These are phyloP conservation scores for Sphaerostilbella broomeana DNA, from an alignment of 2,329 filamentous ascomycete species.

Conservation along the genomic window DNA sequence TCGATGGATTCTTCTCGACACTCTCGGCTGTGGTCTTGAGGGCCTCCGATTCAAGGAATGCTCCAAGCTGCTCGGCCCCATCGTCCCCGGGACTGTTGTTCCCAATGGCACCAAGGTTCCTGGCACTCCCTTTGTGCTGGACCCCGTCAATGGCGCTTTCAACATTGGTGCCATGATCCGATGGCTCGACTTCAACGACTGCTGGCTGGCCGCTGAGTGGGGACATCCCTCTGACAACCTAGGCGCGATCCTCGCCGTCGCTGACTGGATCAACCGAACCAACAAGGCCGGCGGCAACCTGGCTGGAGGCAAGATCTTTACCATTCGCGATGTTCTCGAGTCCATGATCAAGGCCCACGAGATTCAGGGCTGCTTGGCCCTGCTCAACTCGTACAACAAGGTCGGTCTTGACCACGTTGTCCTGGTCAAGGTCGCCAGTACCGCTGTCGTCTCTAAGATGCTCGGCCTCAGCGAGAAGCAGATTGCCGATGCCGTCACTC, in stretches of 20 bases:
- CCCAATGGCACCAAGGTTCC: constrained; percentile 88
- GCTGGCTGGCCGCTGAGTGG: constrained; percentile 98
- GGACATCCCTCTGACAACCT: constrained; percentile 98
- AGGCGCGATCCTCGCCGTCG: constrained; percentile 90
- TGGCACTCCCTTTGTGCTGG: constrained; percentile 88
- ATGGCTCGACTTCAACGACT: constrained; percentile 99
- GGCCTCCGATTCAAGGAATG: constrained; percentile 94
- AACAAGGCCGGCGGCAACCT: constrained; percentile 70
- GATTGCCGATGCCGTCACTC: constrained; percentile 90
- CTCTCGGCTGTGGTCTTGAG: constrained; percentile 92
- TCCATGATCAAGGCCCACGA: constrained; percentile 99
- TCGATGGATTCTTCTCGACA: constrained; percentile 93
- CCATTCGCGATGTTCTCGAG: constrained; percentile 84
- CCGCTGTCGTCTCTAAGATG: constrained; percentile 93
- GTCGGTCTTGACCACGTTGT: constrained; percentile 97
- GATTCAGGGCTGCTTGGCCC: constrained; percentile 92
- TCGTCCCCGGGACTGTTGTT: constrained; percentile 83
- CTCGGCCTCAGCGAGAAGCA: constrained; percentile 82
- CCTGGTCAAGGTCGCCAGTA: constrained; percentile 92
- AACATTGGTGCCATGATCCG: constrained; percentile 99
- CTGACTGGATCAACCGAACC: constrained; percentile 95
- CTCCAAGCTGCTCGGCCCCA: constrained; percentile 85
- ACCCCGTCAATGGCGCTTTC: constrained; percentile 93
- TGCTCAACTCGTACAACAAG: constrained; percentile 98
- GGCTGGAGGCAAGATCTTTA: constrained; percentile 82